Conservation (phyloP, 2,329 filamentous ascomycete species). For the Chaetomiaceae sp. region DNA sequence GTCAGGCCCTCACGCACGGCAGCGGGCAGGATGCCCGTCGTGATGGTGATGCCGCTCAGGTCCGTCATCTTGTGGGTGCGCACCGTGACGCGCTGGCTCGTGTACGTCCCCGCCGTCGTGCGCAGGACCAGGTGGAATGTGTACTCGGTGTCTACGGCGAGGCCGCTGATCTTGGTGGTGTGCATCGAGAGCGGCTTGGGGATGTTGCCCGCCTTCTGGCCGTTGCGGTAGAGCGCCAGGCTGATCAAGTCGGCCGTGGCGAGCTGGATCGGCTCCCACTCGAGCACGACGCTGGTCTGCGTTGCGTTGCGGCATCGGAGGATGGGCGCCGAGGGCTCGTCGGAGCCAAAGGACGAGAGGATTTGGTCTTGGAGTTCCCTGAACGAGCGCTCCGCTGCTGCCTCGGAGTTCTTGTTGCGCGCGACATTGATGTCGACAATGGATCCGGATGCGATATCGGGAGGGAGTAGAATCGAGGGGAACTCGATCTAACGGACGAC, state of each 20-base stretch:
- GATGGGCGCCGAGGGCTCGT: slow-evolving; percentile 69
- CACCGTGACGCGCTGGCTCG: slow-evolving; percentile 77
- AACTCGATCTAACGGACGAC: slow-evolving; percentile 78
- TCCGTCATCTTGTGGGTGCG: slow-evolving; percentile 99
- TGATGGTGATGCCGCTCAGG: slow-evolving; percentile 90
- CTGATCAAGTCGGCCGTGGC: slow-evolving; percentile 89
- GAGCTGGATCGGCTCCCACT: slow-evolving; percentile 93
- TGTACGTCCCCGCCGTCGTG: slow-evolving; percentile 83
- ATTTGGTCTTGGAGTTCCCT: slow-evolving; percentile 83
- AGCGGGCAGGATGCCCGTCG: slow-evolving; percentile 76
- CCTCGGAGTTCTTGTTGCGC: slow-evolving; percentile 78
- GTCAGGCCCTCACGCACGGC: slow-evolving; percentile 68
- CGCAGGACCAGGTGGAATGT: slow-evolving; percentile 87
- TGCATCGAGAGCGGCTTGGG: slow-evolving; percentile 81
- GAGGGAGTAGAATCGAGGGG: slow-evolving; percentile 91
- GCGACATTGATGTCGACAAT: slow-evolving; percentile 97
- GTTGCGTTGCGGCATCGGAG: slow-evolving; percentile 95
- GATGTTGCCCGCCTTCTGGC: slow-evolving; percentile 93
- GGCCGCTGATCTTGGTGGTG: slow-evolving; percentile 92
- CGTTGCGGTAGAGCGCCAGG: slow-evolving; percentile 89
- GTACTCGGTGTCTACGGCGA: slow-evolving; percentile 96
- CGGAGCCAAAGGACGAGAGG: slow-evolving; percentile 76
- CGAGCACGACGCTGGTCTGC: slow-evolving; percentile 95
- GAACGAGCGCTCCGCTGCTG: slow-evolving; percentile 70
- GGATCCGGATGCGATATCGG: slow-evolving; percentile 90